Evolutionary conservation across 768 basidiomycete genomes (phyloP), one percentile per base, ranked within the genome.

Genomic region (Pholiota microspora): DNA sequence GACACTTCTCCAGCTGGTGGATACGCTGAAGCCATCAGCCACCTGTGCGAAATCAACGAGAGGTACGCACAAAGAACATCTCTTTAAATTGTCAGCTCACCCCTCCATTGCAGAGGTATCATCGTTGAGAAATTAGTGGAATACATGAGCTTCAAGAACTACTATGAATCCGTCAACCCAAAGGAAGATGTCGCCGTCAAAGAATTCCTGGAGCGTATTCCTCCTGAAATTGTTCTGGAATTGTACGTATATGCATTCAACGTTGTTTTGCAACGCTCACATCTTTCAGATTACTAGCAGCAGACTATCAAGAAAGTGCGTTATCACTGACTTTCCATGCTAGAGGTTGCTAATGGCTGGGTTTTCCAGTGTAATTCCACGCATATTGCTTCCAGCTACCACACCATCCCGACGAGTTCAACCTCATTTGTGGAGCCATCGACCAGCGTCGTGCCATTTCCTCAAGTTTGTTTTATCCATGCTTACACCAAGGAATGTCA

Each of bases 101-200:
- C 21, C 34, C 9, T 47, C 9, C 15, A 25, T 23, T 21, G 16
- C 58, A 85, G 84, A 27, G 84, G 77, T 7, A 79, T 88, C 23
- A 85, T 96, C 31, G 82, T 92, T 1, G 91, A 94, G 71, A 94
- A 92, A 65, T 76, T 96, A 49, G 78, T 92, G 36, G 94, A 98
- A 69, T 97, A 93, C 66, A 89, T 96, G 73, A 75, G 82, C 28
- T 94, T 89, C 77, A 94, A 89, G 71, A 75, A 84, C 0, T 79
- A 92, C 56, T 93, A 92, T 65, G 84, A 87, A 57, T 78, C 79
- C n/a, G 75, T 73, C 1, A 82, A 80, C 0, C 73, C 82, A 6
- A 91, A 86, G 59, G 92, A 94, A 62, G 90, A 93, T 46, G 74
- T 89, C 18, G 92, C 93, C 3, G 64, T 81, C 1, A 74, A 79